Evolutionary conservation across 306 rosid genomes (phyloP), one percentile per base, ranked within the genome.

Genomic region (Fragaria ananassa): DNA sequence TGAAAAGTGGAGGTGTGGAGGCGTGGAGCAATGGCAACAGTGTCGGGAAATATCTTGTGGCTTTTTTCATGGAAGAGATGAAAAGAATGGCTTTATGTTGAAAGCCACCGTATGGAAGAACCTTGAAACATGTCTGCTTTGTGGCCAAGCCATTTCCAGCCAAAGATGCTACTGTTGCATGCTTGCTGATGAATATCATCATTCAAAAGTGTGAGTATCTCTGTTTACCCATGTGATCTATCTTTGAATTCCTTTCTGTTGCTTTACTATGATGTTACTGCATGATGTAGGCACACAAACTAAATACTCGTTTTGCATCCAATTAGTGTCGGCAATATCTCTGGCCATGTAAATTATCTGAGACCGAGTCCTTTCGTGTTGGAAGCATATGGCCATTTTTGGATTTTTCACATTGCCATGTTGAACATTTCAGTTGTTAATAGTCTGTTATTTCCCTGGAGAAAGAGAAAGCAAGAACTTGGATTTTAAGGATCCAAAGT

Each of bases 131-230:
- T 68, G 75, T 58, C 76, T 74, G 56, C 70, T 65, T 41, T 72
- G 34, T 73, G 46, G 75, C 58, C 71, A 56, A 35, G 56, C 71
- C 63, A 47, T 74, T 61, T 53, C 51, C 64, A 17, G 63, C 54
- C 57, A 68, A 44, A 42, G n/a, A 44, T 29, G 37, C 56, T n/a
- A 47, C 70, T 46, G 51, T 67, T 72, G 74, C 51, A 15, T 25
- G 50, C 61, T 39, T 57, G 67, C 68, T 39, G 54, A 68, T 73
- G 19, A 39, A 10, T 25, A 41, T 57, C 68, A 49, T 49, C 18
- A 10, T 70, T 70, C 61, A 47, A 6, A 49, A 29, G 34, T 21
- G 53, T 72, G 65, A 53, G 50, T 39, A 13, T 21, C 75, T 71
- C 58, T 71, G n/a, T 34, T 71, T 7, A 35, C 17, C 12, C 37